These are phyloP conservation scores for Fusarium incarnatum DNA, from an alignment of 2,329 filamentous ascomycete species.

Conservation along the genomic window DNA sequence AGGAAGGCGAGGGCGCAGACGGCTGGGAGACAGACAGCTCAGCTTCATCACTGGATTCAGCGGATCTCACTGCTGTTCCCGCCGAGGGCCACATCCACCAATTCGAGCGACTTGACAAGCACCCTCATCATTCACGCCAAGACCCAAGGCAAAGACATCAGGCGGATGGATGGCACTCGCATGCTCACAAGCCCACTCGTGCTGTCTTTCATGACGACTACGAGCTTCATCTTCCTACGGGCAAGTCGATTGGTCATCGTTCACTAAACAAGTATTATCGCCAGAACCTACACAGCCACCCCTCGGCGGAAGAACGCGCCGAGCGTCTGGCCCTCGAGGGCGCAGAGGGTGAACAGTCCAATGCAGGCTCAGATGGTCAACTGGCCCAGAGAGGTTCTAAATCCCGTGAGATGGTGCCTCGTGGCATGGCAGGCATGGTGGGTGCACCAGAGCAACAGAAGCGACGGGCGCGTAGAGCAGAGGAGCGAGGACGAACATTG, in stretches of 20 bases:
- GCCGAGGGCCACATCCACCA: constrained; percentile 78
- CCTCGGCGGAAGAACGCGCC: constrained; percentile 79
- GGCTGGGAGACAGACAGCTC: constrained; percentile 97
- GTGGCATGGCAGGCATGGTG: constrained; percentile 81
- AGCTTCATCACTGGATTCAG: constrained; percentile 87
- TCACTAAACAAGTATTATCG: constrained; percentile 89
- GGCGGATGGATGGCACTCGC: constrained; percentile 82
- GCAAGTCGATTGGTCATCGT: constrained; percentile 89
- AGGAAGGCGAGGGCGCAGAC: constrained; percentile 73
- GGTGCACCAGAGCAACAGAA: constrained; percentile 83
- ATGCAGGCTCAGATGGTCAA: constrained; percentile 51
- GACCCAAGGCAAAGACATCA: constrained; percentile 80
- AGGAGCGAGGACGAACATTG: constrained; percentile 75
- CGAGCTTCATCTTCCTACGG: constrained; percentile 91
- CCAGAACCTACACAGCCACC: constrained; percentile 90
- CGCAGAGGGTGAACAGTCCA: constrained; percentile 43
- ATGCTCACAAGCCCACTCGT: constrained; percentile 78
- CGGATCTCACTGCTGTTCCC: constrained; percentile 82
- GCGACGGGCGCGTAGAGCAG: constrained; percentile 71
- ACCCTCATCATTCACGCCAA: constrained; percentile 79
- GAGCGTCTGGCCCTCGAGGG: constrained; percentile 72
- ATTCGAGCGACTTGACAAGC: constrained; percentile 77
- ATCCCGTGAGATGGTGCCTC: constrained; percentile 69
- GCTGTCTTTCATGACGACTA: constrained; percentile 92
- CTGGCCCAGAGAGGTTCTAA: constrained; percentile 54